Base-by-base conservation (phyloP, 2,329 filamentous ascomycete genomes). In the Drechslerella dactyloides region DNA sequence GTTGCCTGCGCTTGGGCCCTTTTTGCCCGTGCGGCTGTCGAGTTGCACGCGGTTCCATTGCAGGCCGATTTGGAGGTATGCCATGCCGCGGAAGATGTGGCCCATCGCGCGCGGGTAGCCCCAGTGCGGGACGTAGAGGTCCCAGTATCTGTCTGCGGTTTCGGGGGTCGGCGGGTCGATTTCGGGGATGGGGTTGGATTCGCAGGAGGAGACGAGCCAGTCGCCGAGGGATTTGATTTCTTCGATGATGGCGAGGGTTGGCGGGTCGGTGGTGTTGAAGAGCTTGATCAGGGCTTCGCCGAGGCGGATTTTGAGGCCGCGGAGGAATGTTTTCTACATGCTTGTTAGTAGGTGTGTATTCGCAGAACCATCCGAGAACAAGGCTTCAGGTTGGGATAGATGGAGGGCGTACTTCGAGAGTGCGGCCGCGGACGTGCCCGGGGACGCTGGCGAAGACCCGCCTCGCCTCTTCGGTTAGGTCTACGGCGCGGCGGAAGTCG, bases 101-200 rank as follows among this genome's bases (percentile, higher is more conserved):
- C 73, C 75, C 48, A 74, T 74, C 30, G 73, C 65, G 11, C 75
- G 60, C 1, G 75, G 75, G 8, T 74, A 69, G 1, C 69, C 69
- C 44, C 75, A 76, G 23, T 76, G 75, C 3, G 75, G 69, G 35
- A 75, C 74, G 57, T 76, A 76, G 11, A 75, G 68, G 24, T 74
- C 75, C 37, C 73, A 74, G 30, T 74, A 73, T 23, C 73, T 56
- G 7, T 72, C 63, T 6, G 48, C 56, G 17, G 62, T 72, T 59
- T 72, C 61, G 3, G 72, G 53, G 24, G 70, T 72, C 13, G 75
- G 75, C 0, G 74, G 73, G 21, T 73, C 70, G 24, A 74, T 65
- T 51, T 76, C 75, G 5, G 75, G 69, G 6, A 74, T 70, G 2
- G 75, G 73, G 11, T 51, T 56, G 17, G 60, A 35, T n/a, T 65